phyloP scores from a whole-genome alignment of 345 rosid species.

The Populus alba region DNA sequence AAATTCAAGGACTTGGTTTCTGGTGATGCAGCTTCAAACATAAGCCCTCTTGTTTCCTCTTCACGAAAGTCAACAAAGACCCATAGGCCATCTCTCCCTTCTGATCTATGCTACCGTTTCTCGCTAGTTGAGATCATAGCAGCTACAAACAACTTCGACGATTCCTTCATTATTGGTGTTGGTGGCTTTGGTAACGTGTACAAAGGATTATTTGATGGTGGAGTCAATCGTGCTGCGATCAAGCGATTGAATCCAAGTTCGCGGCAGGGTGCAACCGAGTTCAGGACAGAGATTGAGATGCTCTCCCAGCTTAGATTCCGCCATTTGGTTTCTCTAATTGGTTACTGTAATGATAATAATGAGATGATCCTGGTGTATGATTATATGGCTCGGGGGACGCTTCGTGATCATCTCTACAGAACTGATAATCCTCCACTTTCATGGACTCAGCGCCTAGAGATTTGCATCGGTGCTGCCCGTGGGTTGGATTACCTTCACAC shows the following conservation, averaged over 20 bases:
- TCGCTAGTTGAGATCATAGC: not conserved
- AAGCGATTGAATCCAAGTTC: conserved; percentile 37
- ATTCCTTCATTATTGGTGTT: no score
- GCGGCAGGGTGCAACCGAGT: conserved; percentile 40
- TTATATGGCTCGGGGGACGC: no score
- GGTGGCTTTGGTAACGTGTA: no score
- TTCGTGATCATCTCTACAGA: no score
- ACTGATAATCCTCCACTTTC: no score
- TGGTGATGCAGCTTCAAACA: not conserved
- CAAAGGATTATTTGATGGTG: no score
- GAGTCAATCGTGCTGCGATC: conserved; percentile 21
- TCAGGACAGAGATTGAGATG: conserved; percentile 39
- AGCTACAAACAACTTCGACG: no score
- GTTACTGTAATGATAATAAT: conserved; percentile 27
- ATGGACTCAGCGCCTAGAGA: no score
- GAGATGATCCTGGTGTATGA: no score
- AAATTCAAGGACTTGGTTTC: not conserved
- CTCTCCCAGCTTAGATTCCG: conserved; percentile 40
- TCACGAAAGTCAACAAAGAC: not conserved
- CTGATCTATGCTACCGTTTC: not conserved
- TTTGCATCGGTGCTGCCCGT: no score
- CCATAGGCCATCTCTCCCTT: not conserved
- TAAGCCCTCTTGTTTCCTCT: not conserved
- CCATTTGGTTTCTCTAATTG: conserved; percentile 42
- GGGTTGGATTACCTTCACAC: no score